Conservation (phyloP, 2,329 filamentous ascomycete species). For the Orbilia javanica region DNA sequence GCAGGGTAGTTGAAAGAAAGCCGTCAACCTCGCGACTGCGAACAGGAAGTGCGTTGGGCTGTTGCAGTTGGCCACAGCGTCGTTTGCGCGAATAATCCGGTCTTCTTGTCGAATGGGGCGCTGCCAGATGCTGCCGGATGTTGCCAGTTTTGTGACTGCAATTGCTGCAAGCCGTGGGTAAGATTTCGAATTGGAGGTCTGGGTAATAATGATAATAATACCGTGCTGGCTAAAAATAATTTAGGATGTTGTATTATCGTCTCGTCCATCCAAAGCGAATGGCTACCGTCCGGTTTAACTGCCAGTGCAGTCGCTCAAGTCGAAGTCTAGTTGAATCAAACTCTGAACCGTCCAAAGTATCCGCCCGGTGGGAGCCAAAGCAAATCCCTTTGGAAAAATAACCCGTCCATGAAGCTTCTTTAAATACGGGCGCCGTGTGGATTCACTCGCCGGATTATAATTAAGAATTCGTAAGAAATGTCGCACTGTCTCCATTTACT, state of each 20-base stretch:
- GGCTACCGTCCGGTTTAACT: not conserved
- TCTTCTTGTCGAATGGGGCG: slow-evolving; percentile 50
- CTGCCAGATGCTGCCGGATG: slow-evolving; percentile 37
- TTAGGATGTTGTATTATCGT: not conserved
- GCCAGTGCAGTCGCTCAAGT: slow-evolving; percentile 6
- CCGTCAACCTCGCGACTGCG: slow-evolving; percentile 32
- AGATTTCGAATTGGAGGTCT: slow-evolving; percentile 19
- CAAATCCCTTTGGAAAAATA: not conserved
- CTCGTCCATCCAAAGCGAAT: slow-evolving; percentile 15
- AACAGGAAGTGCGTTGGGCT: slow-evolving; percentile 43
- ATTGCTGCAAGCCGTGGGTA: slow-evolving; percentile 29
- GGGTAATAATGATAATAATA: too few species aligned
- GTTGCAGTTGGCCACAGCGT: slow-evolving; percentile 32
- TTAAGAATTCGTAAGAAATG: slow-evolving; percentile 58
- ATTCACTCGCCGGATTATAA: slow-evolving; percentile 38
- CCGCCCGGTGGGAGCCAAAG: slow-evolving; percentile 1
- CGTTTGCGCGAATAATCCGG: slow-evolving; percentile 27
- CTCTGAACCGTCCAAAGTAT: slow-evolving; percentile 15
- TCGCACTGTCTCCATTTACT: slow-evolving; percentile 54
- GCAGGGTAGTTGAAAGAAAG: slow-evolving; percentile 12
- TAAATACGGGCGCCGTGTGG: slow-evolving; percentile 35
- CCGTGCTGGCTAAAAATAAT: slow-evolving; percentile 35
- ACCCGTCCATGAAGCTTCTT: slow-evolving; percentile 24
- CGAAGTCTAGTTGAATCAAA: slow-evolving; percentile 8
- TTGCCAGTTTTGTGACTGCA: not conserved